Evolutionary conservation across 2,329 filamentous ascomycete genomes (phyloP), one percentile per base, ranked within the genome.

Genomic region (Stagonosporopsis cucurbitacearum): DNA sequence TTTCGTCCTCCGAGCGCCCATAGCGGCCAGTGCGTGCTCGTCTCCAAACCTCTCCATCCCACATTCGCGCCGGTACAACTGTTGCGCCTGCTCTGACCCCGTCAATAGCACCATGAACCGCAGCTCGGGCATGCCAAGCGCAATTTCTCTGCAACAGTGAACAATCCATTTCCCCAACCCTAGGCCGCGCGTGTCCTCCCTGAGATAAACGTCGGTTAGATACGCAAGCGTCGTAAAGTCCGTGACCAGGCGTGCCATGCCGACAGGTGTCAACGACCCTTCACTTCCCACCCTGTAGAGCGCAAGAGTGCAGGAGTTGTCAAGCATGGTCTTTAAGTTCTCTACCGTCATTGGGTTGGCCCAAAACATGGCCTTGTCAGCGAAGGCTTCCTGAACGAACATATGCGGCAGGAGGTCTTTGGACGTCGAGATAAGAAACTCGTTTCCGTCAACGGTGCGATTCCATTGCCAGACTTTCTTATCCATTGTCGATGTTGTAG

Each of bases 171-270:
- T 82, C 3, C 85, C 88, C 1, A 91, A 77, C 0, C 88, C 88
- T 9, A 80, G 77, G 4, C 83, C 81, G 67, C 88, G 86, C 64
- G 86, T 84, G 35, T 82, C 79, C 0, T 82, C 78, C 2, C 85
- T 70, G 20, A 91, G 78, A 70, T 88, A 91, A 19, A 90, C 85
- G 66, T 91, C 88, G 23, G 88, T 88, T 35, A 89, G 74, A 64
- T 89, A 92, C 30, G 83, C 86, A 63, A 90, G 85, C 0, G 88
- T 88, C 42, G 86, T 81, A 65, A 84, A 82, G 73, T 92, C 89
- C 8, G 88, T 92, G 47, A 91, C 77, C n/a, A 89, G 72, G 30
- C 89, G 80, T 1, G 81, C 82, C 52, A 88, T 80, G 0, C 86
- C 86, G 44, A 89, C 78, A 63, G 81, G 77, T n/a, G 72, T 69